Conservation (phyloP, 495 filamentous ascomycete genomes). For the Filosporella fistucella region DNA sequence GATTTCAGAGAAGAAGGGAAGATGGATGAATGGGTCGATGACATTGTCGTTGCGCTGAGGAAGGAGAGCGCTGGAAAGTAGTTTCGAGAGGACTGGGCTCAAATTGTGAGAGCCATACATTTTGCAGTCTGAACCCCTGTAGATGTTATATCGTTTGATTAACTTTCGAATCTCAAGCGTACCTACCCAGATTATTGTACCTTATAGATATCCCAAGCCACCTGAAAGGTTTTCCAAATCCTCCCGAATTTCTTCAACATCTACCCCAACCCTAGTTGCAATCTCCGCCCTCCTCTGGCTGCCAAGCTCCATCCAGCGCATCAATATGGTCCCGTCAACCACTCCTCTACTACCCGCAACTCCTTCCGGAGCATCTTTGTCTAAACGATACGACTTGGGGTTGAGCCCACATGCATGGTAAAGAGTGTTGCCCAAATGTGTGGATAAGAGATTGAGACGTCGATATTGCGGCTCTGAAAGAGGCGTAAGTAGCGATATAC, state of each 20-base stretch:
- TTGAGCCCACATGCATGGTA: slow-evolving; percentile 78
- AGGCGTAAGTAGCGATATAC: slow-evolving; percentile 70
- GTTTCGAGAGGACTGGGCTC: too few relatives aligned
- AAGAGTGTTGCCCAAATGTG: slow-evolving; percentile 69
- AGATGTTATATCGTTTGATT: too few relatives aligned
- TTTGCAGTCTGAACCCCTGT: too few relatives aligned
- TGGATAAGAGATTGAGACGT: slow-evolving; percentile 74
- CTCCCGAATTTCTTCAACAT: slow-evolving; percentile 58
- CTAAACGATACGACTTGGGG: slow-evolving; percentile 65
- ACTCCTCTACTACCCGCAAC: slow-evolving; percentile 41
- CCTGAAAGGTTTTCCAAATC: slow-evolving; percentile 41
- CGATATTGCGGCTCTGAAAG: slow-evolving; percentile 79
- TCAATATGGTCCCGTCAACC: slow-evolving; percentile 46
- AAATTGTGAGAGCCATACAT: too few relatives aligned
- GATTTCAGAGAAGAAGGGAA: too few relatives aligned
- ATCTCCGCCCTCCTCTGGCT: slow-evolving; percentile 65
- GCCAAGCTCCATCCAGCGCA: slow-evolving; percentile 66
- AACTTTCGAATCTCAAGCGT: too few relatives aligned
- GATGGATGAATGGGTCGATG: too few relatives aligned
- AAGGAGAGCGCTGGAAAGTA: too few relatives aligned
- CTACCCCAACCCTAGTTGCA: slow-evolving; percentile 58
- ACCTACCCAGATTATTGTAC: too few relatives aligned
- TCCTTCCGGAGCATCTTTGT: slow-evolving; percentile 12
- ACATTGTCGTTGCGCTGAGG: too few relatives aligned
- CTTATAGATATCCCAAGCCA: slow-evolving; percentile 24